These are phyloP conservation scores for Ogataea naganishii DNA, from an alignment of 805 yeast species.

Conservation along the genomic window DNA sequence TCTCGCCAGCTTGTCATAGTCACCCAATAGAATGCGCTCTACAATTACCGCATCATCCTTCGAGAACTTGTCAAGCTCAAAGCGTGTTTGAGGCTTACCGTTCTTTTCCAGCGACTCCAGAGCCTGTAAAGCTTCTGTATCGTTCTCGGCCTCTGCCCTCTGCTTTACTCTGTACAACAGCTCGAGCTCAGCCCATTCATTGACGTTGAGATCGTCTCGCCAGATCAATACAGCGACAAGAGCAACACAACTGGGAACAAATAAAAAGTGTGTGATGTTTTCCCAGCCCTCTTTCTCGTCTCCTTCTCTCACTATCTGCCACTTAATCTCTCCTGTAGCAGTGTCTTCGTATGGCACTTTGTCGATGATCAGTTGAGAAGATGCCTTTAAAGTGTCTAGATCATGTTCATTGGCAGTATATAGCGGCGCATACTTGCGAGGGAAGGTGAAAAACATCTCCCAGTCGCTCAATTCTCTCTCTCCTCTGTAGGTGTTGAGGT, in stretches of 20 bases:
- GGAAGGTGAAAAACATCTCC: conserved; percentile 36
- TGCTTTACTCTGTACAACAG: conserved; percentile 69
- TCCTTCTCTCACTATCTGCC: conserved; percentile 65
- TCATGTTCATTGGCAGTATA: conserved; percentile 54
- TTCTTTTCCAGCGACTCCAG: conserved; percentile 29
- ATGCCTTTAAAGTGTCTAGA: conserved; percentile 46
- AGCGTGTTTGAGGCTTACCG: conserved; percentile 34
- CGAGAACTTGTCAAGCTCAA: conserved; percentile 46
- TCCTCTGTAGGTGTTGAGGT: conserved; percentile 51
- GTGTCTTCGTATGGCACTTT: conserved; percentile 80
- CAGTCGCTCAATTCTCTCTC: conserved; percentile 43
- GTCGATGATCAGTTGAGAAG: conserved; percentile 63
- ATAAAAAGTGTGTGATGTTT: conserved; percentile 57
- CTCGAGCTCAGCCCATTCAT: conserved; percentile 81
- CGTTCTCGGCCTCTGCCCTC: conserved; percentile 48
- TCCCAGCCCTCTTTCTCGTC: conserved; percentile 85
- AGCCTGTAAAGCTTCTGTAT: conserved; percentile 45
- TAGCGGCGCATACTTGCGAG: conserved; percentile 42
- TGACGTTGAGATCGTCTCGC: conserved; percentile 39
- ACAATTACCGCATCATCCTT: conserved; percentile 71
- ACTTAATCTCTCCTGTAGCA: conserved; percentile 66
- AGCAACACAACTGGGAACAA: conserved; percentile 60
- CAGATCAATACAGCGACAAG: conserved; percentile 43
- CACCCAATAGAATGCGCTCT: conserved; percentile 76
- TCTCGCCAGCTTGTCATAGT: conserved; percentile 63